These are phyloP conservation scores for Vigna trinervia DNA, from an alignment of 306 rosid species.

Conservation along the genomic window DNA sequence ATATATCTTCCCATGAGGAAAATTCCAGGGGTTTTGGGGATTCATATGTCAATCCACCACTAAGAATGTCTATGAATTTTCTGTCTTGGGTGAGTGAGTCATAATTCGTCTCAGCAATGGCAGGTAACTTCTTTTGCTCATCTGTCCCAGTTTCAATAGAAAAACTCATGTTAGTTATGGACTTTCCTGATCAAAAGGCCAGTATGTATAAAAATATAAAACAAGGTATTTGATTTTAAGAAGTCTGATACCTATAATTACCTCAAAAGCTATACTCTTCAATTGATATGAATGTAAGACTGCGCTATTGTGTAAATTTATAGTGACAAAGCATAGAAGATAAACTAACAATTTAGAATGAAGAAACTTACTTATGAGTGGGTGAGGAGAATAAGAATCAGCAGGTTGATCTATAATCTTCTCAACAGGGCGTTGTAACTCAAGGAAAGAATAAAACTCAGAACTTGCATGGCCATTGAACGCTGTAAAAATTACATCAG, in stretches of 20 bases:
- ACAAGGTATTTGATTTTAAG: neutral
- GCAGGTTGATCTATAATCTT: slow-evolving; percentile 50
- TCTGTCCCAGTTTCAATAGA: slow-evolving; percentile 50
- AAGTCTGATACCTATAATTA: slow-evolving; percentile 2
- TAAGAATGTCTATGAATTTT: slow-evolving; percentile 47
- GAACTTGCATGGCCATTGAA: slow-evolving; percentile 63
- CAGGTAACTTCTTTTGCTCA: slow-evolving; percentile 57
- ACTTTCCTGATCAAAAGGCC: slow-evolving; percentile 20
- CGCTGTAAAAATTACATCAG: slow-evolving; percentile 54
- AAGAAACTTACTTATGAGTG: slow-evolving; percentile 57
- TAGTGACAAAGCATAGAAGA: neutral
- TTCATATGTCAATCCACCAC: slow-evolving; percentile 49
- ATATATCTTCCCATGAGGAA: slow-evolving; percentile 52
- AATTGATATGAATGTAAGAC: slow-evolving; percentile 2
- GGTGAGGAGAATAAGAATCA: slow-evolving; percentile 49
- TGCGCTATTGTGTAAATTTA: slow-evolving; percentile 3
- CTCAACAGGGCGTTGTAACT: slow-evolving; percentile 55
- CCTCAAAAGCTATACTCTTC: neutral
- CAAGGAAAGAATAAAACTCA: slow-evolving; percentile 51
- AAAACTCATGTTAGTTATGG: slow-evolving; percentile 31
- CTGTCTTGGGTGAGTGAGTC: slow-evolving; percentile 52
- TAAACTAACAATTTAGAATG: neutral
- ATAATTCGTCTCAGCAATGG: slow-evolving; percentile 53
- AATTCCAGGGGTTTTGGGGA: slow-evolving; percentile 49
- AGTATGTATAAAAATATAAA: slow-evolving; percentile 20